Base-by-base conservation (phyloP, 768 basidiomycete genomes). In the Asterophora lycoperdoides region DNA sequence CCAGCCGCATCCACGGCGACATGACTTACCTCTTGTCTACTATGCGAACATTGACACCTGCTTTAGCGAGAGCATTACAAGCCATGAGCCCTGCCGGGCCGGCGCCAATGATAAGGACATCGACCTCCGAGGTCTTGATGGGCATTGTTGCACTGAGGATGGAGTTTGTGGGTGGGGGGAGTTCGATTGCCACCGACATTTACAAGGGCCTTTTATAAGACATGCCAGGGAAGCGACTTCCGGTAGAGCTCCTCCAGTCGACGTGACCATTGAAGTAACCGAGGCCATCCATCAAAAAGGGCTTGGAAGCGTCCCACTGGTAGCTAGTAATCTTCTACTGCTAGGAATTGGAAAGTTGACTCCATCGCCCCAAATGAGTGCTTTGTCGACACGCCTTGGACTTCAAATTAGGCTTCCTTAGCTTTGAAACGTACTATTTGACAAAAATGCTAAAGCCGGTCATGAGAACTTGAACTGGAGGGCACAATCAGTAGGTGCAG, bases 1-100 rank as follows among this genome's bases (percentile, higher is more conserved):
- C 23, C 30, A 32, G 17, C 44, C 15, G 23, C 4, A 28, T 39
- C 23, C 26, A 35, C 4, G 18, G 33, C n/a, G 18, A 18, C 7
- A 20, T 10, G 28, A 59, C 60, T n/a, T 39, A 77, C 80, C 79
- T 68, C 61, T 81, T 68, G 59, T 86, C 84, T 34, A 86, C 62
- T 33, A 86, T 77, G 8, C 77, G 71, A 18, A 84, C 78, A 30
- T 76, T 73, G 29, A 85, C 65, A 0, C 82, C 82, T 7, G 80
- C 78, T 36, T 60, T 72, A 8, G 72, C 75, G 29, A 86, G 72
- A 2, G 75, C 82, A 59, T 83, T 81, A 19, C 78, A 79, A 50
- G 81, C 83, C 84, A 89, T 86, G 3, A 88, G 62, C 2, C 87
- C 75, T 14, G 75, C 73, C 14, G 75, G 75, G 6, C 81, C 83